Evolutionary conservation across 208 protist species (phyloP).

Genomic region (Trypanosoma grayi): DNA sequence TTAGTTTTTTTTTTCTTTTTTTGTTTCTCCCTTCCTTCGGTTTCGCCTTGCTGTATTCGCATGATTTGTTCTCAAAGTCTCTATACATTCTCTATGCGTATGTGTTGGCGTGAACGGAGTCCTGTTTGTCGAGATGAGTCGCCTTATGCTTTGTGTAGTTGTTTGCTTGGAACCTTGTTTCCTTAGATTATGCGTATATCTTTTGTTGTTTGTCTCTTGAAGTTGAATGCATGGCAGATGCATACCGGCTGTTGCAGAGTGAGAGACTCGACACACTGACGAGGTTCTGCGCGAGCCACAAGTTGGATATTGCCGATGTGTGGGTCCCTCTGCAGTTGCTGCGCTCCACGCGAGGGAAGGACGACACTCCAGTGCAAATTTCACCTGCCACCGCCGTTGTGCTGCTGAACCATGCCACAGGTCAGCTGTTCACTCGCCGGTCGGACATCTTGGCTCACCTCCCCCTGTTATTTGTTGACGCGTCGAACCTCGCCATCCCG

Average conservation of each 20-base stretch:
- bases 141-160: too few species aligned
- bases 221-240: conserved; percentile 18
- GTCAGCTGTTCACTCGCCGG: conserved; percentile 26
- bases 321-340: conserved; percentile 56
- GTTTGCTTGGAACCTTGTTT: too few species aligned
- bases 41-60: too few species aligned
- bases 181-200: background rate
- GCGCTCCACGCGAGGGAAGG: conserved; percentile 14
- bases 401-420: conserved; percentile 34
- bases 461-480: conserved; percentile 23
- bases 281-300: conserved; percentile 29
- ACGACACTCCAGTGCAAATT: conserved; percentile 30
- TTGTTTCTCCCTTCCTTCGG: background rate
- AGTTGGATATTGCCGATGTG: conserved; percentile 30
- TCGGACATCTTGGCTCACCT: conserved; percentile 32
- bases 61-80: too few species aligned
- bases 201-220: conserved; percentile 4
- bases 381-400: conserved; percentile 35
- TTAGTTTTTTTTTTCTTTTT: background rate
- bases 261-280: conserved; percentile 25
- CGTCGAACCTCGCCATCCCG: conserved; percentile 24
- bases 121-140: too few species aligned
- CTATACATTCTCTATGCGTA: too few species aligned
- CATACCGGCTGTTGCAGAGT: conserved; percentile 7
- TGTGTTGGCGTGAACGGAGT: too few species aligned